Percentiles rank a stretch among this genome's conserved stretches.
phyloP scores from a whole-genome alignment of 306 rosid species.

The Prinsepia uniflora region DNA sequence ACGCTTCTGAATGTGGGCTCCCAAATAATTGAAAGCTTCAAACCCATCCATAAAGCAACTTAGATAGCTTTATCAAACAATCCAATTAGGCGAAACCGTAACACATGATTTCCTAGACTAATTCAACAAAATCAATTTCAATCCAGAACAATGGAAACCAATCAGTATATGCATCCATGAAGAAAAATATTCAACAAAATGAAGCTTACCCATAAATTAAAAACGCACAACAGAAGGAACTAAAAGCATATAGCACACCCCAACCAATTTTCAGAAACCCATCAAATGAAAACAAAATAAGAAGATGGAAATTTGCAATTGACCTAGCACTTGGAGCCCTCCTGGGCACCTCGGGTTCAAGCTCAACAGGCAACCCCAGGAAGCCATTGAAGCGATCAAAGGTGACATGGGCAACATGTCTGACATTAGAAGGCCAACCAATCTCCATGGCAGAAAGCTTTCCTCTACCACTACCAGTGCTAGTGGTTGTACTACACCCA shows the following conservation, averaged over 20 bases:
- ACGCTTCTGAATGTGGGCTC: conserved; percentile 8
- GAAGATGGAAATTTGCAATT: not conserved
- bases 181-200: not conserved
- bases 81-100: not conserved
- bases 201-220: not conserved
- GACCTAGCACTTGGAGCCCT: conserved; percentile 97
- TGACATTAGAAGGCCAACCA: conserved; percentile 92
- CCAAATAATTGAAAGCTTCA: conserved; percentile 4
- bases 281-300: not conserved
- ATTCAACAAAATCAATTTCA: not conserved
- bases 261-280: conserved; percentile 1
- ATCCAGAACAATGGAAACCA: conserved; percentile 3
- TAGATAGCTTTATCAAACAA: conserved; percentile 8
- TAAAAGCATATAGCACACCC: not conserved
- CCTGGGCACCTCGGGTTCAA: conserved; percentile 88
- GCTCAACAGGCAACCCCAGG: conserved; percentile 94
- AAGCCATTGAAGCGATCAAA: conserved; percentile 96
- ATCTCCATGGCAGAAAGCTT: conserved; percentile 78
- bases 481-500: conserved; percentile 46
- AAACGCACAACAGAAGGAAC: not conserved
- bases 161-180: not conserved
- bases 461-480: conserved; percentile 15
- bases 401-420: conserved; percentile 95
- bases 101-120: conserved; percentile 2
- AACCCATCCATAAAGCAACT: conserved; percentile 9